Conservation (phyloP, 1,284 basidiomycete species). For the Sanghuangporus weigelae region DNA sequence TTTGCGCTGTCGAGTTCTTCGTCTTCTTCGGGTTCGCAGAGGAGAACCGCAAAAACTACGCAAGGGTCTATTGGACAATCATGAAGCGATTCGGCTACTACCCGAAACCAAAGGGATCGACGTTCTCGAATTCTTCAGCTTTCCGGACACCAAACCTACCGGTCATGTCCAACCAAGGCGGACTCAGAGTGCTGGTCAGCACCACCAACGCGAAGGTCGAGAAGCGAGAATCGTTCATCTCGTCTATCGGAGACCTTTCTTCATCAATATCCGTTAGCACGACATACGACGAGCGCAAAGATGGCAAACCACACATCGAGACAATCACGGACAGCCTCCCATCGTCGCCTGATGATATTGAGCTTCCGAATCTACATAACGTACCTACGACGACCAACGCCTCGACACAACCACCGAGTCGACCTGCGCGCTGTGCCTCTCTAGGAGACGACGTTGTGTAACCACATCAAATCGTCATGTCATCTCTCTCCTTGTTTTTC, state of each 20-base stretch:
- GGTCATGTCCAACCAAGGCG: neutral
- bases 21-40: conserved; percentile 38
- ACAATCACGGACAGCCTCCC: conserved; percentile 6
- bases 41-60: conserved; percentile 33
- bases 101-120: conserved; percentile 1
- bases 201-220: conserved; percentile 1
- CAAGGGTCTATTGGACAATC: conserved; percentile 3
- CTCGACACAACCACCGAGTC: neutral
- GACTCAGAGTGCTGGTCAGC: conserved; percentile 6
- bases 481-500: neutral
- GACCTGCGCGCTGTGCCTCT: conserved; percentile 10
- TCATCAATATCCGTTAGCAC: conserved; percentile 14
- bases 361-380: conserved; percentile 2
- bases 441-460: conserved; percentile 15
- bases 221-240: conserved; percentile 16
- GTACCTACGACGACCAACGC: neutral
- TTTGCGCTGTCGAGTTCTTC: conserved; percentile 35
- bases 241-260: conserved; percentile 15
- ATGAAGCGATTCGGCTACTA: conserved; percentile 7
- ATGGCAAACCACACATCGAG: neutral
- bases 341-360: conserved; percentile 6
- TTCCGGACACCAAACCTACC: conserved; percentile 7
- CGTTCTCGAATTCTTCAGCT: conserved; percentile 3
- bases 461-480: neutral
- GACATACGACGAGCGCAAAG: conserved; percentile 12